These are phyloP conservation scores for Leishmania martiniquensis DNA, from an alignment of 208 protist species.

Conservation along the genomic window DNA sequence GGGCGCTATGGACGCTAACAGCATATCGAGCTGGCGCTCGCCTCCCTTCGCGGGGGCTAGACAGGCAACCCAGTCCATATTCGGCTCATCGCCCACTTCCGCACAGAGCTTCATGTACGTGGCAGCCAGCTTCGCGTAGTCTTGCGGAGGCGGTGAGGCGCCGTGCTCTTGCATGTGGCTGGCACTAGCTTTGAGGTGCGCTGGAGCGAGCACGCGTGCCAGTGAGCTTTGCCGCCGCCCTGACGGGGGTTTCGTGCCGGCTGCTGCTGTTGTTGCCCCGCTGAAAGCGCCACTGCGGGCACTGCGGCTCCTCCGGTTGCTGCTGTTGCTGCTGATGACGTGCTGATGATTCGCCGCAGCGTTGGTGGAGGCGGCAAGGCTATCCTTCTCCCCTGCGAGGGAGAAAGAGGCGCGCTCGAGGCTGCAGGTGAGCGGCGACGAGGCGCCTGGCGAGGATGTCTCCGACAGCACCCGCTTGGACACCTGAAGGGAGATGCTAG, in stretches of 20 bases:
- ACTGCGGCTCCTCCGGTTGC: not conserved
- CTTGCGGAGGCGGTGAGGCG: not conserved
- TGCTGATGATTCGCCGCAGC: not conserved
- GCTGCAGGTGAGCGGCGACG: constrained; percentile 30
- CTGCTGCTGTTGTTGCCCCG: not conserved
- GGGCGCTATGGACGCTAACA: not conserved
- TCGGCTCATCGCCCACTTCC: constrained; percentile 61
- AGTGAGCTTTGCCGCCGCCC: constrained; percentile 9
- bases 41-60: constrained; percentile 7
- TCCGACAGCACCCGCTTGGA: constrained; percentile 15
- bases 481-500: not conserved
- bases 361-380: not conserved
- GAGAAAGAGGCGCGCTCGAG: constrained; percentile 16
- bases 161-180: constrained; percentile 1
- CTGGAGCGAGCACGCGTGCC: constrained; percentile 16
- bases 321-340: constrained; percentile 7
- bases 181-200: constrained; percentile 1
- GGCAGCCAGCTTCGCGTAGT: constrained; percentile 41
- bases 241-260: constrained; percentile 18
- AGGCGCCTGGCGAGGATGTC: constrained; percentile 19
- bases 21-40: not conserved
- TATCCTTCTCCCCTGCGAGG: constrained; percentile 18
- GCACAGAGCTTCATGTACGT: constrained; percentile 57
- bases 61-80: constrained; percentile 55
- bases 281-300: not conserved